phyloP scores from a whole-genome alignment of 2,329 filamentous ascomycete species.

The Fusarium sp. region DNA sequence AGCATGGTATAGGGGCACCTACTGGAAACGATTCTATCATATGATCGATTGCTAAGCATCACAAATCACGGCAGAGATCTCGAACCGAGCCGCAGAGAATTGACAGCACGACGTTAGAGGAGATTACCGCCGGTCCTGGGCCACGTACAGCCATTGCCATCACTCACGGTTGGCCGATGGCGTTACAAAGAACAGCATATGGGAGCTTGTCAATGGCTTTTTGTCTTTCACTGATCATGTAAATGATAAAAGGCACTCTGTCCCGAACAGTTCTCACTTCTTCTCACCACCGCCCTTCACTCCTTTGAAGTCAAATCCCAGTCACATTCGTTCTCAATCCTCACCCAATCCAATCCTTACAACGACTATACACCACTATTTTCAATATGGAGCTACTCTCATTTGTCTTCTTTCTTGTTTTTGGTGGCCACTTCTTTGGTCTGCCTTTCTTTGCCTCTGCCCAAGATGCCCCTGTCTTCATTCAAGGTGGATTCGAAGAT shows the following conservation, averaged over 20 bases:
- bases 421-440: background rate
- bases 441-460: slow-evolving; percentile 2
- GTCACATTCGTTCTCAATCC: background rate
- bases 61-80: no score
- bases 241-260: background rate
- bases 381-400: background rate
- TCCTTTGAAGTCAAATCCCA: background rate
- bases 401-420: slow-evolving; percentile 1
- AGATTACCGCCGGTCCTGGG: background rate
- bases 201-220: background rate
- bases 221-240: background rate
- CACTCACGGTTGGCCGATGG: background rate
- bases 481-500: slow-evolving; percentile 50
- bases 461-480: slow-evolving; percentile 38
- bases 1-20: background rate
- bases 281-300: background rate
- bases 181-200: background rate
- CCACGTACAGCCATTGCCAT: background rate
- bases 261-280: background rate
- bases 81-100: background rate
- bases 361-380: background rate
- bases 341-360: background rate
- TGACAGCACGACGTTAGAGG: background rate
- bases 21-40: background rate
- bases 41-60: background rate